Evolutionary conservation across 2,329 filamentous ascomycete species (phyloP).

Genomic region (Fusarium xyrophilum): DNA sequence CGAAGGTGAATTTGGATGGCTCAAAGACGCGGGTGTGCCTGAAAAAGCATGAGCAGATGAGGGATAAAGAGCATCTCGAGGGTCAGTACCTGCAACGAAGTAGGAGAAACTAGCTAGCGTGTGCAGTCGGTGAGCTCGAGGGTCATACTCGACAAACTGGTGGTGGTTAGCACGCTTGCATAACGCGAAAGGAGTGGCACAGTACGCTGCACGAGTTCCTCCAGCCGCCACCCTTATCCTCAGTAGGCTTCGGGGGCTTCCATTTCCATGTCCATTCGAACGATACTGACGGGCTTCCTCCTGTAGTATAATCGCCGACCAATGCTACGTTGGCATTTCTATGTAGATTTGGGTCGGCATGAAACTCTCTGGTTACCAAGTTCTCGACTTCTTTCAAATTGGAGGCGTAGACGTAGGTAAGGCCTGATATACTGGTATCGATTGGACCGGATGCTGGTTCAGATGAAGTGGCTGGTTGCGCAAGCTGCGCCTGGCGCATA

Average conservation of each 20-base stretch:
- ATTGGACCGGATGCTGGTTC: constrained; percentile 55
- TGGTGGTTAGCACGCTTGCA: constrained; percentile 36
- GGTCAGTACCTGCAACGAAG: constrained; percentile 78
- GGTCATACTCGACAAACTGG: constrained; percentile 95
- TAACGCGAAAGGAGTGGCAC: constrained; percentile 20
- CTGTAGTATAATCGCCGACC: constrained; percentile 89
- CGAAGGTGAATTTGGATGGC: constrained; percentile 70
- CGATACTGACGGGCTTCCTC: constrained; percentile 80
- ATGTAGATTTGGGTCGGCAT: constrained; percentile 95
- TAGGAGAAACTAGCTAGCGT: constrained; percentile 93
- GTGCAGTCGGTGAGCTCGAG: constrained; percentile 85
- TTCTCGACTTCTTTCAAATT: constrained; percentile 89
- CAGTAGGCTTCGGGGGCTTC: constrained; percentile 81
- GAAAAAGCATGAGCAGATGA: constrained; percentile 26
- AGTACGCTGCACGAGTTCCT: constrained; percentile 89
- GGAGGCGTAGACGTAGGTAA: constrained; percentile 92
- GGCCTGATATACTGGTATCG: constrained; percentile 83
- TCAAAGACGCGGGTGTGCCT: constrained; percentile 56
- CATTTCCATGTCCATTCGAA: constrained; percentile 98
- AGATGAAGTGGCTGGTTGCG: constrained; percentile 51
- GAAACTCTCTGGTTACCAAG: constrained; percentile 91
- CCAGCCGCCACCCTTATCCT: constrained; percentile 91
- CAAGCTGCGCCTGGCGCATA: constrained; percentile 62
- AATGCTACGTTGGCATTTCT: constrained; percentile 96
- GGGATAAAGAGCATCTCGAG: background rate